Evolutionary conservation across 2,329 filamentous ascomycete species (phyloP), one percentile per base, ranked within the genome.

Genomic region (Aspergillus pseudoviridinutans): DNA sequence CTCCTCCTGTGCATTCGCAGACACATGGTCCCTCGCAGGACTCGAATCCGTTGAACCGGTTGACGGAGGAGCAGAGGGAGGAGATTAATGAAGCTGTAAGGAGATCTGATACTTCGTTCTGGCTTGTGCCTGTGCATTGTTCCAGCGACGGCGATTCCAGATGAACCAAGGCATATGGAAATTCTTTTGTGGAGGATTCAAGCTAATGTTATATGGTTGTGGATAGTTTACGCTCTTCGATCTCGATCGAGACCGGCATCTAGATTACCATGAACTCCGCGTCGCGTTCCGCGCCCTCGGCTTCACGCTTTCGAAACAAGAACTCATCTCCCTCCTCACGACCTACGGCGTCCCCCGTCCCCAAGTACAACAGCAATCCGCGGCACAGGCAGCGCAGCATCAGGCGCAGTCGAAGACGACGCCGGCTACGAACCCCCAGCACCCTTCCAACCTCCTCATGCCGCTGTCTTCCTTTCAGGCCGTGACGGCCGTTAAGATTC

Each of bases 231-330:
- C 88, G 61, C 87, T 97, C 64, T 97, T 99, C 82, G 94, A 97
- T 74, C 89, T 96, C 70, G 93, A 97, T 81, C 93, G 95, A 74
- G 92, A 97, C 78, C 85, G 87, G 50, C 87, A 90, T 75, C 91
- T 99, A 71, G 93, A 97, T 79, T 97, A 96, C 80, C 94, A 97
- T 79, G 94, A 99, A 78, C 90, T 97, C 73, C 93, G 94, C 76
- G 94, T 97, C 78, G 92, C 93, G 59, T 87, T 97, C 68, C 94
- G 95, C 73, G 94, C 94, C 3, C 86, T 99, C 1, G 94, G 94
- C 63, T 97, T 97, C 79, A 91, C 95, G 68, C 82, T 96, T 51
- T 84, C 91, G 58, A 96, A 96, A 74, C 81, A 86, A 61, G 91
- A 96, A 66, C 91, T 96, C 59, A 87, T 93, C 68, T 80, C 83